These are phyloP conservation scores for Plasmodium sp. DNA, from an alignment of 169 alveolate genomes.

Conservation along the genomic window DNA sequence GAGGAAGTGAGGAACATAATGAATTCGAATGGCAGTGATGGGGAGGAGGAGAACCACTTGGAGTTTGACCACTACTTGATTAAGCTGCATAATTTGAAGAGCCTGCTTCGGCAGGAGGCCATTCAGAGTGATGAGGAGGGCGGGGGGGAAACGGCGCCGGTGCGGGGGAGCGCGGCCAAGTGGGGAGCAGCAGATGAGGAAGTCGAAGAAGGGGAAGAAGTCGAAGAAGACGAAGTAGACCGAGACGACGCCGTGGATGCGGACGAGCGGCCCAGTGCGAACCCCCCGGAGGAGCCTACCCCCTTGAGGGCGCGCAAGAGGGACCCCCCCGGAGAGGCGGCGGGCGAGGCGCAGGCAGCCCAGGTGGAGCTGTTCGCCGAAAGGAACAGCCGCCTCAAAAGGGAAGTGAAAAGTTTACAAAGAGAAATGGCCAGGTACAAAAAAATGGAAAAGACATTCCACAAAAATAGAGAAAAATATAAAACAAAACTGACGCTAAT, in stretches of 20 bases:
- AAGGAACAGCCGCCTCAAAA: conserved; percentile 1
- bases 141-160: not conserved
- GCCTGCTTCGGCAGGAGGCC: conserved; percentile 17
- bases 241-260: too few relatives aligned
- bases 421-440: conserved; percentile 27
- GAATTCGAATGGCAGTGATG: not conserved
- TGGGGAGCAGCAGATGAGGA: not conserved
- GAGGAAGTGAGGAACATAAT: not conserved
- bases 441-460: conserved; percentile 30
- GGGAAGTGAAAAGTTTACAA: conserved; percentile 26
- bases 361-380: not conserved
- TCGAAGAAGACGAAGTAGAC: too few relatives aligned
- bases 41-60: conserved; percentile 28
- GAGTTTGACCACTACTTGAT: conserved; percentile 37
- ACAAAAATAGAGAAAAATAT: conserved; percentile 37
- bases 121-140: conserved; percentile 2
- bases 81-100: conserved; percentile 38
- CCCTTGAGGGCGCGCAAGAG: not conserved
- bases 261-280: not conserved
- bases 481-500: conserved; percentile 27
- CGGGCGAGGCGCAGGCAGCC: not conserved
- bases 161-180: not conserved
- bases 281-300: not conserved
- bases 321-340: not conserved
- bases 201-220: not conserved